Evolutionary conservation across 176 grass and related monocot genomes (phyloP), one percentile per base, ranked within the genome.

Genomic region (Calamus simplicifolius): DNA sequence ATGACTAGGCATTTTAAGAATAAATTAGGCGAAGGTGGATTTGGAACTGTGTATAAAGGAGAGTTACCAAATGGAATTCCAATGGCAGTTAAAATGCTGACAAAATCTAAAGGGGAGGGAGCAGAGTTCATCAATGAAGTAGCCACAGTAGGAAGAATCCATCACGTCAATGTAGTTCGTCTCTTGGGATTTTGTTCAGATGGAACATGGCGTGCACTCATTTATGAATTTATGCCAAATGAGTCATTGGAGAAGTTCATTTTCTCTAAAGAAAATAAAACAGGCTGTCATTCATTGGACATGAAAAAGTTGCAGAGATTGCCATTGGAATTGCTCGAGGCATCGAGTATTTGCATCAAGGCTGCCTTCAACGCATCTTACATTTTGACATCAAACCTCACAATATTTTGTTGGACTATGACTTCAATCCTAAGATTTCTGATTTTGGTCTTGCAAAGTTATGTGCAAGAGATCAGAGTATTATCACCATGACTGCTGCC

Each of bases 181-280:
- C 29, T 61, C n/a, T 18, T 61, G 4, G 55, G 55, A 4, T 57
- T 57, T 25, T 59, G 57, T 12, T 59, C 57, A 0, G 57, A 59
- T 2, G 57, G 59, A 16, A 48, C 31, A 21, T 43, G 15, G 3
- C 30, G 29, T 5, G 59, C 59, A 18, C 59, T 62, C 1, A 48
- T 62, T 18, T 62, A 62, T 13, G 59, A 62, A 6, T 62, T 62
- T 29, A 21, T 62, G 59, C n/a, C 59, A 3, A 62, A 62, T 19
- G 30, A 62, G 3, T 62, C 59, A n/a, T 13, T 62, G 7, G 59
- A 62, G 30, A 74, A 77, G 63, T 69, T 31, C 56, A 77, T 77
- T 38, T 18, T 29, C 67, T 3, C 61, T n/a, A 75, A 48, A 19
- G 17, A 14, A 15, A 19, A 15, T 35, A 62, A 25, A 31, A 19